Conservation (phyloP, 371 early-diverging fungal species). For the Apophysomyces trapeziformis region DNA sequence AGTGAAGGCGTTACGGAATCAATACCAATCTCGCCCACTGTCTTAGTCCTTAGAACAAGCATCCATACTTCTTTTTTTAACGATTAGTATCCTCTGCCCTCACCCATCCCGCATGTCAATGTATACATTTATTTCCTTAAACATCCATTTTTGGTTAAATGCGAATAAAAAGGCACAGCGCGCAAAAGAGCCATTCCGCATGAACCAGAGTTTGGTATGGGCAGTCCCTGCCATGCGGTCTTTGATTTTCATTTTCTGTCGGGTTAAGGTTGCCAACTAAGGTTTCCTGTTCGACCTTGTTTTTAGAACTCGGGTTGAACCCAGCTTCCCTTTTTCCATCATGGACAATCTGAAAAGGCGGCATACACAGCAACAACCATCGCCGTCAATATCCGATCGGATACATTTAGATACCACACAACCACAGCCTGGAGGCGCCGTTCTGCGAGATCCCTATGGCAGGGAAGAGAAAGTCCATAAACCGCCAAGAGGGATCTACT, state of each 20-base stretch:
- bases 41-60: too few relatives aligned
- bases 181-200: too few relatives aligned
- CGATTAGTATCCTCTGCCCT: too few relatives aligned
- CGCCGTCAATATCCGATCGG: constrained; percentile 6
- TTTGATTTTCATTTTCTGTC: constrained; percentile 5
- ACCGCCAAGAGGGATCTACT: constrained; percentile 27
- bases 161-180: too few relatives aligned
- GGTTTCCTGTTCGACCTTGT: too few relatives aligned
- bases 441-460: constrained; percentile 2
- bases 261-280: too few relatives aligned
- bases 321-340: constrained; percentile 8
- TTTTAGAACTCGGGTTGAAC: neutral
- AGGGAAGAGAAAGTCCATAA: constrained; percentile 33
- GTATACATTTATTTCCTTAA: too few relatives aligned
- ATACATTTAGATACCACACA: constrained; percentile 4
- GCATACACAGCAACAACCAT: constrained; percentile 29
- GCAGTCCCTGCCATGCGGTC: too few relatives aligned
- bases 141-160: too few relatives aligned
- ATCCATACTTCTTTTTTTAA: too few relatives aligned
- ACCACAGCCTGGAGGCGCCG: neutral
- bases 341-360: constrained; percentile 50
- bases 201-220: too few relatives aligned
- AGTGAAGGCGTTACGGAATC: neutral
- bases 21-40: neutral
- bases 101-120: too few relatives aligned